Percentiles rank a stretch among this genome's conserved stretches.
These are phyloP conservation scores for Cercophora sp. DNA, from an alignment of 495 filamentous ascomycete species.

Conservation along the genomic window DNA sequence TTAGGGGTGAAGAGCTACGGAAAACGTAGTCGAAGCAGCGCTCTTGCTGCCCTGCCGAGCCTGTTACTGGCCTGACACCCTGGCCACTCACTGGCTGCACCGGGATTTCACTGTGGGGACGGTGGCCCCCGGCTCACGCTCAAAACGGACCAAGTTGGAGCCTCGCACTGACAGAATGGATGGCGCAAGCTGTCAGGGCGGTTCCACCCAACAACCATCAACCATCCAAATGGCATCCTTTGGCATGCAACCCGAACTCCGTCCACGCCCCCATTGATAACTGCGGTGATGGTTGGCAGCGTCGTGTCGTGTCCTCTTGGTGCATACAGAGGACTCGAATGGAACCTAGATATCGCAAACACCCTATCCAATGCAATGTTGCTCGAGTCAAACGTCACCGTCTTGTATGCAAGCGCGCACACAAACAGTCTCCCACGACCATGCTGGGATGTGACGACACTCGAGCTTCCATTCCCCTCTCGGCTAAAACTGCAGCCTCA, in stretches of 20 bases:
- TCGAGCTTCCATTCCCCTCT: neutral
- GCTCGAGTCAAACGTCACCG: neutral
- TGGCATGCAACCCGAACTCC: too few relatives aligned
- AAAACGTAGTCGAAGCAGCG: slow-evolving; percentile 8
- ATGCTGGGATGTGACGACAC: neutral
- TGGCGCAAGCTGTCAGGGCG: slow-evolving; percentile 5
- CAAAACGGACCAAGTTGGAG: slow-evolving; percentile 2
- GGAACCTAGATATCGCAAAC: neutral
- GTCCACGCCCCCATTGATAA: too few relatives aligned
- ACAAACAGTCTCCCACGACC: too few relatives aligned
- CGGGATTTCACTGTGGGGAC: neutral
- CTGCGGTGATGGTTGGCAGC: too few relatives aligned
- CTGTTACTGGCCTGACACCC: neutral
- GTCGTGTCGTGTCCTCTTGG: too few relatives aligned
- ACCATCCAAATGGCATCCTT: too few relatives aligned
- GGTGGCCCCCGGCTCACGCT: neutral
- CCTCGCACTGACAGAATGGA: slow-evolving; percentile 3
- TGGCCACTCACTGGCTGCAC: slow-evolving; percentile 5
- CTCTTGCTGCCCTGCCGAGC: neutral
- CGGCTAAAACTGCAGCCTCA: slow-evolving; percentile 7
- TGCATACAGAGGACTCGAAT: too few relatives aligned
- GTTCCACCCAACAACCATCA: neutral
- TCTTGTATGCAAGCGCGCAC: neutral
- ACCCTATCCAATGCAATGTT: neutral
- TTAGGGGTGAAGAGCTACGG: slow-evolving; percentile 18